A percentile compares a stretch with the other conserved stretches of the same genome.
Conservation (phyloP, 306 rosid genomes). For the Prinsepia uniflora region DNA sequence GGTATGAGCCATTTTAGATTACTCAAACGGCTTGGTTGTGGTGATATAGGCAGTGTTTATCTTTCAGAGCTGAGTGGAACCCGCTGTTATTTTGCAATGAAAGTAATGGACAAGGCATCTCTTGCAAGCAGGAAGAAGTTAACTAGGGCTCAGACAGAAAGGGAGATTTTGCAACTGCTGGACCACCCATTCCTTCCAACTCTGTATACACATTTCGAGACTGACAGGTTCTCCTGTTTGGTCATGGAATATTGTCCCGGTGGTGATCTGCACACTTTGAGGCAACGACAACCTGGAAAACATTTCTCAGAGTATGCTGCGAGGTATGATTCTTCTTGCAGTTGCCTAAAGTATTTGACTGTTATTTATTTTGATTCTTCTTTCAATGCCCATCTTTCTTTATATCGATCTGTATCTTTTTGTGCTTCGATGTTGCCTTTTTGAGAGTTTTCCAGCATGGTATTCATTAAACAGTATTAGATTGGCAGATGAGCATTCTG, state of each 20-base stretch:
- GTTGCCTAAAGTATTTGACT: not conserved
- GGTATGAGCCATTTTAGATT: slow-evolving; percentile 97
- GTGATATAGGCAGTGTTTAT: slow-evolving; percentile 97
- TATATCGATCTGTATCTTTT: not conserved
- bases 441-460: slow-evolving; percentile 6
- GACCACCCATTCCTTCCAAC: slow-evolving; percentile 99
- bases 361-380: not conserved
- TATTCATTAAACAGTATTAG: not conserved
- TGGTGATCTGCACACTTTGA: slow-evolving; percentile 92
- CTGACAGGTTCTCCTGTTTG: slow-evolving; percentile 90
- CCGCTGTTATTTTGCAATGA: slow-evolving; percentile 92
- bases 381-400: not conserved
- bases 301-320: slow-evolving; percentile 99
- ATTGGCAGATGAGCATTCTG: not conserved
- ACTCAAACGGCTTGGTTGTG: slow-evolving; percentile 94
- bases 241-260: slow-evolving; percentile 99
- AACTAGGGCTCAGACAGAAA: slow-evolving; percentile 91
- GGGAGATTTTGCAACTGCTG: slow-evolving; percentile 94
- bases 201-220: slow-evolving; percentile 93
- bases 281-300: slow-evolving; percentile 98
- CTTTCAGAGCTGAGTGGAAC: slow-evolving; percentile 97
- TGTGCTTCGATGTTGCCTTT: not conserved
- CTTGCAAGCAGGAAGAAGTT: slow-evolving; percentile 94
- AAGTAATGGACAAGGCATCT: slow-evolving; percentile 99
- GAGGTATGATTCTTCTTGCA: slow-evolving; percentile 51